Evolutionary conservation across 129 eudicot genomes (phyloP).

Genomic region (Tagetes erecta): DNA sequence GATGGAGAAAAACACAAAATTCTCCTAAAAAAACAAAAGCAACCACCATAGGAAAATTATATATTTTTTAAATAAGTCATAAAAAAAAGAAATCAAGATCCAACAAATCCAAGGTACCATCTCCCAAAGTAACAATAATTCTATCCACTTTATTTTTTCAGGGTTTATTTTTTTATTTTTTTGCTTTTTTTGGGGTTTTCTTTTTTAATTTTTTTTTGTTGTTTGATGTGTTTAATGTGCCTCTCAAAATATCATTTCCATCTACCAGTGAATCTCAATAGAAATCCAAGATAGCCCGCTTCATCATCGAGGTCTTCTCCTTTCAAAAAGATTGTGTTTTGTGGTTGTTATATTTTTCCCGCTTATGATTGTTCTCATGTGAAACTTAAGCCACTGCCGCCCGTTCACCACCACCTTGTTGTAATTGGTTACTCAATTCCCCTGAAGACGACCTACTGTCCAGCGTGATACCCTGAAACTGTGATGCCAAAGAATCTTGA

Average conservation of each 20-base stretch:
- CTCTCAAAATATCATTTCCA: constrained; percentile 45
- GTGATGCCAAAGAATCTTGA: constrained; percentile 38
- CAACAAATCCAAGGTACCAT: constrained; percentile 20
- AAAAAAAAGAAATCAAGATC: constrained; percentile 22
- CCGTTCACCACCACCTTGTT: constrained; percentile 27
- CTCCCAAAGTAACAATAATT: constrained; percentile 17
- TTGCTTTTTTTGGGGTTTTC: not conserved
- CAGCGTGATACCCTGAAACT: constrained; percentile 34
- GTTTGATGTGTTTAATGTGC: constrained; percentile 32
- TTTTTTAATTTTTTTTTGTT: not conserved
- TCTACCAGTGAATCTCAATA: constrained; percentile 34
- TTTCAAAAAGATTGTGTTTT: constrained; percentile 23
- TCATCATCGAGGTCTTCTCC: constrained; percentile 40
- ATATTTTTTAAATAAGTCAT: constrained; percentile 11
- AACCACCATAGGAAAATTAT: not conserved
- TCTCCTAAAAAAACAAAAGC: constrained; percentile 16
- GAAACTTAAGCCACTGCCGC: constrained; percentile 25
- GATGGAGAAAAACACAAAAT: constrained; percentile 14
- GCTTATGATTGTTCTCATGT: constrained; percentile 8
- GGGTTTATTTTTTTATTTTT: constrained; percentile 14
- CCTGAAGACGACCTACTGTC: constrained; percentile 47
- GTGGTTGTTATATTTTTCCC: constrained; percentile 1
- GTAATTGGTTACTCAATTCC: constrained; percentile 33
- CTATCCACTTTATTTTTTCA: not conserved
- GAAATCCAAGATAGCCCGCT: constrained; percentile 43